These are phyloP conservation scores for Teunomyces barrocoloradensis DNA, from an alignment of 805 yeast species.

Conservation along the genomic window DNA sequence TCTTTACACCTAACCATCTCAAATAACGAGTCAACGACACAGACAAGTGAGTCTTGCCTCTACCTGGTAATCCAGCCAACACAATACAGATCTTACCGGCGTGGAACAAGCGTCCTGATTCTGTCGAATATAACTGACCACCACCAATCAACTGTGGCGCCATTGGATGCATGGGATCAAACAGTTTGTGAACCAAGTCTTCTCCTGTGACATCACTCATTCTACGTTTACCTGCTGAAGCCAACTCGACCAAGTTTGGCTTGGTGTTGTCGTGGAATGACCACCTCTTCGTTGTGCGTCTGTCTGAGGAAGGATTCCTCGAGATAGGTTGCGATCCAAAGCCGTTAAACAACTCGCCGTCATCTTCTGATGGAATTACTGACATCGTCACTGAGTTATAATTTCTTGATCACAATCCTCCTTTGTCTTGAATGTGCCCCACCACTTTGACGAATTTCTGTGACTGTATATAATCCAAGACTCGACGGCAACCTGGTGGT, in stretches of 20 bases:
- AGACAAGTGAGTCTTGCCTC: constrained; percentile 92
- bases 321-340: constrained; percentile 33
- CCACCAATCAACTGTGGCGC: constrained; percentile 11
- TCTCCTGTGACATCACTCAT: constrained; percentile 40
- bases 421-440: not conserved
- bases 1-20: constrained; percentile 94
- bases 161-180: constrained; percentile 65
- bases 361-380: constrained; percentile 24
- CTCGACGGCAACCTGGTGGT: not conserved
- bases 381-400: constrained; percentile 10
- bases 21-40: constrained; percentile 89
- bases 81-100: constrained; percentile 92
- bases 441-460: not conserved
- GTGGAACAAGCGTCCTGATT: constrained; percentile 87
- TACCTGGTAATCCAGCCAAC: constrained; percentile 89
- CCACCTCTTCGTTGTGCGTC: constrained; percentile 42
- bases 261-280: constrained; percentile 37
- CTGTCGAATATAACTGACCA: constrained; percentile 91
- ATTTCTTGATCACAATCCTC: not conserved
- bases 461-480: not conserved
- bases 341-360: constrained; percentile 33
- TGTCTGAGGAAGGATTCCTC: constrained; percentile 20
- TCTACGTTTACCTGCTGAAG: constrained; percentile 27
- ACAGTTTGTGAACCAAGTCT: constrained; percentile 64
- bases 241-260: constrained; percentile 37